Base-by-base conservation (phyloP, 768 basidiomycete species). In the Thelephora aurantiotincta region DNA sequence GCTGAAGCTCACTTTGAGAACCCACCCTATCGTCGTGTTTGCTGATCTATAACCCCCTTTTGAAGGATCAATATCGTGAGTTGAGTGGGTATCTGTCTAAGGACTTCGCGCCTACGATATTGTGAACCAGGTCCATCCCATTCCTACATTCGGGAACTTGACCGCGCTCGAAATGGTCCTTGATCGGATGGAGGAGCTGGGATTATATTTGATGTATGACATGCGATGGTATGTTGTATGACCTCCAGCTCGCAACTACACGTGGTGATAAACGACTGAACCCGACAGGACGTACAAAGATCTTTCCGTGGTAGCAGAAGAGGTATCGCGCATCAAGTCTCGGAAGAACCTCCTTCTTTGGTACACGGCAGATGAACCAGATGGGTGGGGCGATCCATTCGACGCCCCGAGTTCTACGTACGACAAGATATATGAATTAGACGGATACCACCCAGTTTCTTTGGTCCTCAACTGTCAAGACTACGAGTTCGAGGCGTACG, bases 141-240 rank as follows among this genome's bases (percentile, higher is more conserved):
- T 85, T 4, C 85, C 87, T 0, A 61, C 73, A 0, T 86, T 80
- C 50, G 69, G 69, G 51, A 77, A 82, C 53, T 51, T 78, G 33
- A 77, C 78, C 0, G 69, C 68, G 0, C 62, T 86, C 0, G 70
- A 75, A 33, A 49, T 67, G 44, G 75, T 84, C 22, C 57, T 87
- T 6, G 78, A 85, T 55, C 65, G 70, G 37, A 84, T 87, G 80
- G 76, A 86, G 59, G 71, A 80, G 50, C 75, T 78, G 0, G 75
- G 73, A 0, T 51, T 77, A 2, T 89, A 81, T 56, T 68, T 88
- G 47, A 86, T 88, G 77, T 90, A 89, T 52, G 83, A 88, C 58
- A 87, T 89, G 84, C 72, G 84, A 44, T 67, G 45, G 74, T 75
- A 23, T 41, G 65, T 53, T 7, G 12, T 18, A 44, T 11, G 12